Base-by-base conservation (phyloP, 768 basidiomycete genomes). In the Rhizopogon vesiculosus region DNA sequence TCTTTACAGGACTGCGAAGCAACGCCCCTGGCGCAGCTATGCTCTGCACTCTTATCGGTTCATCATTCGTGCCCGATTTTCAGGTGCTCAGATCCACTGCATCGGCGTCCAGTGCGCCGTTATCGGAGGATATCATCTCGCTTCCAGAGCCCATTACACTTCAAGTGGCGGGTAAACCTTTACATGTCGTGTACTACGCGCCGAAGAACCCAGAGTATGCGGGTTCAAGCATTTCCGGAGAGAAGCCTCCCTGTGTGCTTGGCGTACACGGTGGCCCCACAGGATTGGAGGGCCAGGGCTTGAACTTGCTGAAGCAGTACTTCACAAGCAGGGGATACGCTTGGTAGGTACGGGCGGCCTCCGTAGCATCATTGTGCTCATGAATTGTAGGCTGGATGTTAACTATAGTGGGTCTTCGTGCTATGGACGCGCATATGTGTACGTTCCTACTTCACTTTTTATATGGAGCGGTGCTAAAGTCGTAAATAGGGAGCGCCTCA, bases 401-500 rank as follows among this genome's bases (percentile, higher is more conserved):
- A 86, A 92, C 61, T 87, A 90, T 57, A 79, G 87, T 1, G 91
- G 90, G 0, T 88, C 86, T 0, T 81, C 82, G 5, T 85, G 89
- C 0, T 90, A 85, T 62, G 91, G 91, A 0, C 78, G 86, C 4
- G 71, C 74, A 43, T 92, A 89, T 64, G 81, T 79, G 76, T 76
- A 55, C 53, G 74, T 19, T 39, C 8, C 22, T 35, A 16, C 46
- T 56, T 19, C 59, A 53, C 49, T 84, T 83, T 76, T 86, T 13
- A 65, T 85, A 22, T 84, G 87, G 67, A 85, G 85, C n/a, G 73
- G 77, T 0, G 64, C 71, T 7, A 83, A 86, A 61, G 68, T 66
- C 50, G 81, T 86, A 38, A 86, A 87, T 0, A 69, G 67, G 50
- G 55, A 76, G 78, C 52, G 85, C 15, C 80, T 93, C 3, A 73